A percentile compares a stretch with the other conserved stretches of the same genome.
These are phyloP conservation scores for Pichia membranifaciens DNA, from an alignment of 805 yeast genomes.

Conservation along the genomic window DNA sequence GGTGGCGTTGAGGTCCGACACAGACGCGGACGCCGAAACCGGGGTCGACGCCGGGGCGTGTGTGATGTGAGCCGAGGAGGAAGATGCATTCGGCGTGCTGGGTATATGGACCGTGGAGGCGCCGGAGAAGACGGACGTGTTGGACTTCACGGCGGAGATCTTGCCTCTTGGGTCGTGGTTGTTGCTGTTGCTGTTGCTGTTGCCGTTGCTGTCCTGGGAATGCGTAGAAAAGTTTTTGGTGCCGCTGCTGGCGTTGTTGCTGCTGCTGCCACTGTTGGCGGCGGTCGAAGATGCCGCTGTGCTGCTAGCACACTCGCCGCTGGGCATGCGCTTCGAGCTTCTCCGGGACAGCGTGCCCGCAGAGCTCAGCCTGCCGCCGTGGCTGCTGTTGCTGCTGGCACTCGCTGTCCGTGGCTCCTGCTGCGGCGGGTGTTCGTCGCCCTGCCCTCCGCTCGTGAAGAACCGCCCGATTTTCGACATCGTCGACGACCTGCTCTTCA, in stretches of 20 bases:
- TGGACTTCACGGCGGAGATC: neutral
- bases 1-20: no score
- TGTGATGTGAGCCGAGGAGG: no score
- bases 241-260: neutral
- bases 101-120: neutral
- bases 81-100: neutral
- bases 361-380: neutral
- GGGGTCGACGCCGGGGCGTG: no score
- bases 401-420: neutral
- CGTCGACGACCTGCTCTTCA: conserved; percentile 8
- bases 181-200: no score
- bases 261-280: neutral
- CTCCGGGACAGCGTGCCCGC: neutral
- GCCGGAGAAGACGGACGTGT: neutral
- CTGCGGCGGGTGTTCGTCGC: no score
- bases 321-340: neutral
- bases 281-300: no score
- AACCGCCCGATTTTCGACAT: conserved; percentile 9
- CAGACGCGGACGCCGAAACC: no score
- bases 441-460: neutral
- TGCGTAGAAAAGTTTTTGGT: neutral
- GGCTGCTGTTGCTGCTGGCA: neutral
- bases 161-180: neutral
- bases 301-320: no score
- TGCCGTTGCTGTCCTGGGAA: neutral